phyloP scores from a whole-genome alignment of 179 eudicot genomes.

The Spergularia azorica region DNA sequence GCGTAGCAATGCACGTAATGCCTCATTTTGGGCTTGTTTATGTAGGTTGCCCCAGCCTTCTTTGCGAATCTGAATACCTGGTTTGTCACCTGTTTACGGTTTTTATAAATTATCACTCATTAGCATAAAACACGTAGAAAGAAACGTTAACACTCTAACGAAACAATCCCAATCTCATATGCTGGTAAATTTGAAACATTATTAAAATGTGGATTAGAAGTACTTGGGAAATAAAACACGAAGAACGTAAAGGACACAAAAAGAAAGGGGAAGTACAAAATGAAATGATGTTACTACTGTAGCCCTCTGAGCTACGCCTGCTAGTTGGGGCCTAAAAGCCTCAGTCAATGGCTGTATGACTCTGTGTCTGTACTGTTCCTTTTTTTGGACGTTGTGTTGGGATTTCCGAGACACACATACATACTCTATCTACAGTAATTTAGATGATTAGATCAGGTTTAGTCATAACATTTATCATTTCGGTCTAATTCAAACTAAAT shows the following conservation, averaged over 20 bases:
- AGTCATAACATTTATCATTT: too few relatives aligned
- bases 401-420: slow-evolving; percentile 16
- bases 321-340: not conserved
- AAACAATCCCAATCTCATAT: too few relatives aligned
- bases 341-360: not conserved
- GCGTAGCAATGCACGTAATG: slow-evolving; percentile 99
- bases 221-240: too few relatives aligned
- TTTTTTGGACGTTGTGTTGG: slow-evolving; percentile 5
- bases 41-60: slow-evolving; percentile 92
- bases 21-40: slow-evolving; percentile 98
- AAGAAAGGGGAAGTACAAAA: slow-evolving; percentile 14
- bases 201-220: too few relatives aligned
- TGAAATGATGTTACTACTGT: slow-evolving; percentile 35
- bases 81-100: slow-evolving; percentile 69
- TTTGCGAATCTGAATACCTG: slow-evolving; percentile 93
- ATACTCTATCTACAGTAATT: not conserved
- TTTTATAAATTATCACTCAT: too few relatives aligned
- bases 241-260: not conserved
- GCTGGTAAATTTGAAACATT: not conserved
- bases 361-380: not conserved
- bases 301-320: slow-evolving; percentile 6
- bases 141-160: too few relatives aligned
- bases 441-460: too few relatives aligned
- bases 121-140: too few relatives aligned
- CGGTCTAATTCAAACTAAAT: too few relatives aligned